Base-by-base conservation (phyloP, 2,329 filamentous ascomycete species). In the Penicillium expansum region DNA sequence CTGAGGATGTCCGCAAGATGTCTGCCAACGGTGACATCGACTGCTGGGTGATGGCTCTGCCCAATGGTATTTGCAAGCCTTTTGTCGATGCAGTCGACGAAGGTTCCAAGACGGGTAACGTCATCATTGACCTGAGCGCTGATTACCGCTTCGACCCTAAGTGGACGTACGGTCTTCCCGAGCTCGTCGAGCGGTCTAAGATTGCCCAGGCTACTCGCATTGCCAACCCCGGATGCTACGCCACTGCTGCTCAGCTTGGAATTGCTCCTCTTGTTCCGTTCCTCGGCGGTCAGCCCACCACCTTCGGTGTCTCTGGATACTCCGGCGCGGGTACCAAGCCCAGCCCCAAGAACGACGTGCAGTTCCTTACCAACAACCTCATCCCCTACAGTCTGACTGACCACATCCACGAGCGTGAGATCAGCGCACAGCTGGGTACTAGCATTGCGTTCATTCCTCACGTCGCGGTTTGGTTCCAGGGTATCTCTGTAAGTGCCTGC, bases 41-140 rank as follows among this genome's bases (percentile, higher is more conserved):
- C 78, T 94, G 90, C 77, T 97, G 92, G 92, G 90, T 97, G 43
- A 94, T 97, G 90, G 94, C 94, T 35, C 85, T 97, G 30, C 94
- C 93, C 43, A 99, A 97, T 70, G 90, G 91, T 59, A 91, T 96
- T 48, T 97, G 91, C 84, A 90, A 92, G 78, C 92, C 94, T 0
- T 99, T 89, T 66, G 89, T 97, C 10, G 91, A 97, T 62, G 93
- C 93, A 8, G 85, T 97, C 52, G 85, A 92, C 66, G 83, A 88
- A 69, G 85, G 83, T 32, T 85, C 85, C 56, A 83, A 85, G 51
- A 79, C 81, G 68, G 83, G 83, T 60, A 92, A 89, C 66, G 80
- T 97, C 39, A 90, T 97, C 64, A 83, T 99, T 44, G 94, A 99
- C 73, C 83, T 99, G 35, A 96, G 92, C n/a, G 94, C 94, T 58